Evolutionary conservation across 345 rosid species (phyloP).

Genomic region (Citrus mangshanensis): DNA sequence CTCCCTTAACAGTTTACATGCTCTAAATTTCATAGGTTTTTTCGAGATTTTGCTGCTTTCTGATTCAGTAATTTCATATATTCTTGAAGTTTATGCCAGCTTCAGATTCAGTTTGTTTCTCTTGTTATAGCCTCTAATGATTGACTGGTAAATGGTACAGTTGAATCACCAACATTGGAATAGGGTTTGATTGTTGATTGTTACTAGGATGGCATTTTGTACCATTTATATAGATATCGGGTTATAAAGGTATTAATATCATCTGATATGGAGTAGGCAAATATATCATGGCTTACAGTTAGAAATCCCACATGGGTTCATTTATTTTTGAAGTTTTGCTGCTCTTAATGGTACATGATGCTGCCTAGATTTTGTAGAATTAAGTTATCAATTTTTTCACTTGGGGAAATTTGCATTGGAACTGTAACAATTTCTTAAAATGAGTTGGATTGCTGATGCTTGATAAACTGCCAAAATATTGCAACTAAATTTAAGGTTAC

Average conservation of each 20-base stretch:
- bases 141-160: background rate
- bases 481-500: background rate
- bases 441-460: background rate
- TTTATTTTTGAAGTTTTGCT: background rate
- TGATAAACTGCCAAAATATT: background rate
- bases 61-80: background rate
- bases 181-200: background rate
- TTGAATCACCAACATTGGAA: background rate
- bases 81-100: background rate
- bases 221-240: background rate
- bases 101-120: background rate
- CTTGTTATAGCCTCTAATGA: background rate
- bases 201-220: background rate
- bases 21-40: background rate
- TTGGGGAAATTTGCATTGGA: background rate
- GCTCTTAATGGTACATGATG: background rate
- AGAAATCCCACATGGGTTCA: background rate
- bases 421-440: background rate
- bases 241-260: background rate
- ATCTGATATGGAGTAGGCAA: background rate
- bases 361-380: background rate
- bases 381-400: background rate
- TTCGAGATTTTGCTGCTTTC: background rate
- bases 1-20: background rate
- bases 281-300: background rate